Conservation (phyloP, 129 eudicot species). For the Glebionis coronaria region DNA sequence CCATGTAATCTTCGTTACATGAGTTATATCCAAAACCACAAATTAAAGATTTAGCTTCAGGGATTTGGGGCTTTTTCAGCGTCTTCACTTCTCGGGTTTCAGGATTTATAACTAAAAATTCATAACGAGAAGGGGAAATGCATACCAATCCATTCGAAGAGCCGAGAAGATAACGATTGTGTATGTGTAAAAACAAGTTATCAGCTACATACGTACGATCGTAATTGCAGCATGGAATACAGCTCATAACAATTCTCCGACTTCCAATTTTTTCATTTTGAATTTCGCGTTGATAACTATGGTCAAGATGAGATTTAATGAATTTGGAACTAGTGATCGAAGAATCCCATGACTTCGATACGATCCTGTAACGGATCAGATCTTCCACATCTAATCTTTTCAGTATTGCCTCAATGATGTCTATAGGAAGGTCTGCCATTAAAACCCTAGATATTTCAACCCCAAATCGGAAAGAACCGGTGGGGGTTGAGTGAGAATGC, state of each 20-base stretch:
- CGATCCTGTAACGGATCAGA: too few species aligned
- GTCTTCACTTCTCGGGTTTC: not conserved
- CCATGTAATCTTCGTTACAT: not conserved
- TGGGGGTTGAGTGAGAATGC: not conserved
- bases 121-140: not conserved
- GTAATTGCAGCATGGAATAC: not conserved
- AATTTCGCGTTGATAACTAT: too few species aligned
- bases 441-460: not conserved
- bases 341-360: too few species aligned
- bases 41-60: not conserved
- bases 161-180: slow-evolving; percentile 1
- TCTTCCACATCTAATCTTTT: too few species aligned
- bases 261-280: too few species aligned
- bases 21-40: slow-evolving; percentile 15
- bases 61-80: not conserved
- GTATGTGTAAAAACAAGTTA: not conserved
- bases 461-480: not conserved
- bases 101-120: slow-evolving; percentile 7
- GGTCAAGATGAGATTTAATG: too few species aligned
- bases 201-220: too few species aligned
- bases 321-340: too few species aligned
- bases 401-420: too few species aligned
- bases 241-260: not conserved
- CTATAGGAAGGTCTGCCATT: too few species aligned
- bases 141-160: slow-evolving; percentile 7